A percentile compares a stretch with the other conserved stretches of the same genome.
These are phyloP conservation scores for Urostyla sp. DNA, from an alignment of 73 alveolate genomes.

Conservation along the genomic window DNA sequence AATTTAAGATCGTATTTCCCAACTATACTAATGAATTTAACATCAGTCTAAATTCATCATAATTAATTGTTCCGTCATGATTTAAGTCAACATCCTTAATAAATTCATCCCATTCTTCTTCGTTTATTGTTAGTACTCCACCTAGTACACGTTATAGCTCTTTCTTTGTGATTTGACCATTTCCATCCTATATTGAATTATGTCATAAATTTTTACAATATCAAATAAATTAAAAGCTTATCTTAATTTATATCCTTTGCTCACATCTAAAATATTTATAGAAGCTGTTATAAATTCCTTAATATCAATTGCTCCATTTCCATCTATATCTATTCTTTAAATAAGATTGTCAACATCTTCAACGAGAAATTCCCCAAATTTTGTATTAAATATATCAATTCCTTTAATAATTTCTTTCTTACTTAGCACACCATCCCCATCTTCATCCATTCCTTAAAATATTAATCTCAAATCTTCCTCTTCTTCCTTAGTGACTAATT, in stretches of 20 bases:
- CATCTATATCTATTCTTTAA: slow-evolving; percentile 72
- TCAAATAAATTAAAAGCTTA: slow-evolving; percentile 79
- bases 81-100: slow-evolving; percentile 23
- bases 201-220: slow-evolving; percentile 34
- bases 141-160: slow-evolving; percentile 49
- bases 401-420: slow-evolving; percentile 88
- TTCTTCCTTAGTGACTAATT: slow-evolving; percentile 58
- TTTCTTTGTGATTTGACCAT: slow-evolving; percentile 42
- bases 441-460: slow-evolving; percentile 75
- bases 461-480: slow-evolving; percentile 65
- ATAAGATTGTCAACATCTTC: slow-evolving; percentile 75
- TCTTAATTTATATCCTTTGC: slow-evolving; percentile 62
- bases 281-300: slow-evolving; percentile 81
- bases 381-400: slow-evolving; percentile 55
- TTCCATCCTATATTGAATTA: slow-evolving; percentile 28
- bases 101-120: slow-evolving; percentile 41
- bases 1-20: neutral
- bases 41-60: slow-evolving; percentile 43
- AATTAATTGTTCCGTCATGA: slow-evolving; percentile 38
- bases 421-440: slow-evolving; percentile 86
- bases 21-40: neutral
- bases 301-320: slow-evolving; percentile 82
- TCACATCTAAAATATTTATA: slow-evolving; percentile 68
- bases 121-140: slow-evolving; percentile 11
- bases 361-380: slow-evolving; percentile 63